A percentile compares a stretch with the other conserved stretches of the same genome.
These are phyloP conservation scores for Tetracentron sinense DNA, from an alignment of 164 flowering plant genomes.

Conservation along the genomic window DNA sequence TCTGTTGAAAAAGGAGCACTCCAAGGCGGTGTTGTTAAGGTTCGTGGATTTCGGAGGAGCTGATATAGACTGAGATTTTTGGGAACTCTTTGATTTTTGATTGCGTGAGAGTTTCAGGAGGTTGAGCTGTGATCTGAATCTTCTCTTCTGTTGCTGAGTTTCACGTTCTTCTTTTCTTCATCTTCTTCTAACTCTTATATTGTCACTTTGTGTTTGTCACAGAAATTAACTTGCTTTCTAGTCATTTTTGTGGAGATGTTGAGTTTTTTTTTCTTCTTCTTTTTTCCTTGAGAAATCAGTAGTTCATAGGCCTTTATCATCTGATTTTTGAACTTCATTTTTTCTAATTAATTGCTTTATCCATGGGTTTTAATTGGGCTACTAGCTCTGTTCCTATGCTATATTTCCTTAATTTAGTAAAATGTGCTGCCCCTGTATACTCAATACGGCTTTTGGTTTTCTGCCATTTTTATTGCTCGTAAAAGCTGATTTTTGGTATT, in stretches of 20 bases:
- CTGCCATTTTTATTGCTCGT: not conserved
- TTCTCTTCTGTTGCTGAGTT: not conserved
- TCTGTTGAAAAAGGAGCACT: slow-evolving; percentile 1
- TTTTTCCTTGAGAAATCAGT: too few species aligned
- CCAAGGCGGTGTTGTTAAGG: not conserved
- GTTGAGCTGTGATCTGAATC: not conserved
- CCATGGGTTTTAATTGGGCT: too few species aligned
- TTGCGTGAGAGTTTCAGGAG: not conserved
- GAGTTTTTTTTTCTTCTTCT: not conserved
- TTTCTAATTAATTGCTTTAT: not conserved
- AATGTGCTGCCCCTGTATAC: too few species aligned
- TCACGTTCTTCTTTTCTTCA: not conserved
- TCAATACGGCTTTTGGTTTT: too few species aligned
- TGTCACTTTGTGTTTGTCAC: not conserved
- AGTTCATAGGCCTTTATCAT: not conserved
- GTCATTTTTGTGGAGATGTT: not conserved
- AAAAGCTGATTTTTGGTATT: too few species aligned
- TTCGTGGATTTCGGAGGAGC: not conserved
- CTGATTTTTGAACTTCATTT: not conserved
- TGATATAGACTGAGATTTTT: not conserved
- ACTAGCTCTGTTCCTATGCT: too few species aligned
- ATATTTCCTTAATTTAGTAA: too few species aligned
- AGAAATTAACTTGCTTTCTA: too few species aligned
- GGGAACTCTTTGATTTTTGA: not conserved
- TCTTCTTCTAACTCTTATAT: too few species aligned